Percentiles rank a stretch among this genome's conserved stretches.
These are phyloP conservation scores for Phylloporus sp. DNA, from an alignment of 1,284 basidiomycete species.

Conservation along the genomic window DNA sequence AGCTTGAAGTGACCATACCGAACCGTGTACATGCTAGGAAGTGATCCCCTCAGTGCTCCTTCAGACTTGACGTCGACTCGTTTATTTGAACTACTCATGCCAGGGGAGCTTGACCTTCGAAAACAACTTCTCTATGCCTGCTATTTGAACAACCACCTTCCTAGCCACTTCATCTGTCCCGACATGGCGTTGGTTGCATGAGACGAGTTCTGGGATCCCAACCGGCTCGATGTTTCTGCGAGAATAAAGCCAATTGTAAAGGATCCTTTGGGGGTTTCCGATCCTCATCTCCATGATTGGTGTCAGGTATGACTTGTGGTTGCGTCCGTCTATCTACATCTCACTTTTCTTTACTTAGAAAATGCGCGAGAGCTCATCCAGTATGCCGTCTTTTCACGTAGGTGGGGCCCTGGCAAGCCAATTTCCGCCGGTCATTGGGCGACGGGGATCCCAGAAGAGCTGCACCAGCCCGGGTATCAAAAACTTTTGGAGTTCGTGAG, in stretches of 20 bases:
- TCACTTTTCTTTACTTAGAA: slow-evolving; percentile 15
- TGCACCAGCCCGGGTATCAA: slow-evolving; percentile 10
- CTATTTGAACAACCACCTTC: slow-evolving; percentile 27
- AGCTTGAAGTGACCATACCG: no score
- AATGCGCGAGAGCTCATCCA: slow-evolving; percentile 25
- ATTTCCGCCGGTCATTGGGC: slow-evolving; percentile 5
- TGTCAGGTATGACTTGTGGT: slow-evolving; percentile 1
- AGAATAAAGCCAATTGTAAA: background rate
- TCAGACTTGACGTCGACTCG: background rate
- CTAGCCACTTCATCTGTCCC: slow-evolving; percentile 16
- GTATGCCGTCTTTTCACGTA: slow-evolving; percentile 32
- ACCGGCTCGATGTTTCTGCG: slow-evolving; percentile 2
- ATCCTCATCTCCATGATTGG: background rate
- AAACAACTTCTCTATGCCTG: slow-evolving; percentile 17
- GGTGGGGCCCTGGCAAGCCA: slow-evolving; percentile 29
- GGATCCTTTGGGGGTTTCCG: background rate
- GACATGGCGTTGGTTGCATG: slow-evolving; percentile 20
- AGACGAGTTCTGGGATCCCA: slow-evolving; percentile 21
- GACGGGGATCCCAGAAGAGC: background rate
- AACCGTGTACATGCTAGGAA: no score
- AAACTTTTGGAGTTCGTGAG: slow-evolving; percentile 24
- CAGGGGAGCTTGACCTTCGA: background rate
- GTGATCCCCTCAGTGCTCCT: no score
- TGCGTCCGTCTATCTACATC: background rate
- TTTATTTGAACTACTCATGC: background rate